These are phyloP conservation scores for Pythium oligandrum DNA, from an alignment of 352 stramenopile genomes.

Conservation along the genomic window DNA sequence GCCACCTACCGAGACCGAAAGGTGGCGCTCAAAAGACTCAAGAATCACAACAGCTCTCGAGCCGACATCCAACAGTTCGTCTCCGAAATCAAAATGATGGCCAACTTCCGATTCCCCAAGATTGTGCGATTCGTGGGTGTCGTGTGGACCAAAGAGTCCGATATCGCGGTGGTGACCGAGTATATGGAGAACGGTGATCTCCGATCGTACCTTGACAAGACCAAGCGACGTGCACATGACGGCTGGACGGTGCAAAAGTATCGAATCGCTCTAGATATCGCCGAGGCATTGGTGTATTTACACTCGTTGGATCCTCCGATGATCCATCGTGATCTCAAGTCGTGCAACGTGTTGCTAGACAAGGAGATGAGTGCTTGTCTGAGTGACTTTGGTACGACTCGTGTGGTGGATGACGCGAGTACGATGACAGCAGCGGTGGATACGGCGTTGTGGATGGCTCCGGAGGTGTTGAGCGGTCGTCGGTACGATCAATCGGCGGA, in stretches of 20 bases:
- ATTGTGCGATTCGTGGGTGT: slow-evolving; percentile 83
- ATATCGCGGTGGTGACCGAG: slow-evolving; percentile 67
- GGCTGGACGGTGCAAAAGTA: slow-evolving; percentile 54
- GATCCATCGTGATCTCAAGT: slow-evolving; percentile 30
- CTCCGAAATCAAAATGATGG: no score
- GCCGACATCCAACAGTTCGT: no score
- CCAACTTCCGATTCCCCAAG: no score
- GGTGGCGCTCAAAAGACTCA: no score
- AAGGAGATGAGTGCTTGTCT: slow-evolving; percentile 24
- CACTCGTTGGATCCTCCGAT: slow-evolving; percentile 23
- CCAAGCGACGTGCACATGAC: slow-evolving; percentile 21
- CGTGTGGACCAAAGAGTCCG: slow-evolving; percentile 43
- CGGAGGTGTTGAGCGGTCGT: slow-evolving; percentile 46
- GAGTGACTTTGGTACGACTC: slow-evolving; percentile 21
- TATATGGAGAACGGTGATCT: slow-evolving; percentile 71
- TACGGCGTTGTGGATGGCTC: no score
- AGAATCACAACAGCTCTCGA: no score
- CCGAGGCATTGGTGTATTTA: slow-evolving; percentile 23
- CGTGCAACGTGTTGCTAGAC: slow-evolving; percentile 28
- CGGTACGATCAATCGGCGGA: slow-evolving; percentile 41
- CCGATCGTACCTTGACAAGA: slow-evolving; percentile 36
- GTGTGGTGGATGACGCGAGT: slow-evolving; percentile 7
- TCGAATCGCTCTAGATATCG: slow-evolving; percentile 25
- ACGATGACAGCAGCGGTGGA: slow-evolving; percentile 26
- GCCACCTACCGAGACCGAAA: no score